phyloP scores from a whole-genome alignment of 805 yeast species.

The Yarrowia bubula region DNA sequence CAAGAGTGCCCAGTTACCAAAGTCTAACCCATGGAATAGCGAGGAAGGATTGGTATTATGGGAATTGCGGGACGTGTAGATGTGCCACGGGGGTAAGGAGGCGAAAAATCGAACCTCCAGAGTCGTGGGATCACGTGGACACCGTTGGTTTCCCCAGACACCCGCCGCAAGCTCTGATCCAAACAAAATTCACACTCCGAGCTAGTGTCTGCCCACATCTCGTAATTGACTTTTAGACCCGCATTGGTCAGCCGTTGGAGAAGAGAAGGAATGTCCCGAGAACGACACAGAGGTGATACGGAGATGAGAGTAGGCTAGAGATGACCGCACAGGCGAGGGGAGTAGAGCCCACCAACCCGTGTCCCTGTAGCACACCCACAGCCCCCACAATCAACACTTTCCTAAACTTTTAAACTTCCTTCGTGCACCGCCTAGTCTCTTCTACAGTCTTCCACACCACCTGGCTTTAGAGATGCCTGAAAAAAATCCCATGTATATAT shows the following conservation, averaged over 20 bases:
- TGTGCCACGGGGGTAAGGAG: neutral
- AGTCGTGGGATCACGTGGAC: no score
- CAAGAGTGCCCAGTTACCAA: constrained; percentile 4
- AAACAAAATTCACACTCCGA: no score
- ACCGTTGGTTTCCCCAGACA: no score
- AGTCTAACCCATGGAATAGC: neutral
- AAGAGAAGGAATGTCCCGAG: no score
- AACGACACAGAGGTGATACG: no score
- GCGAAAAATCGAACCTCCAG: no score
- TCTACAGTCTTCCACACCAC: constrained; percentile 19
- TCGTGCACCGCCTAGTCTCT: neutral
- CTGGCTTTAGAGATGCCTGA: neutral
- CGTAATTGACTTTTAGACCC: neutral
- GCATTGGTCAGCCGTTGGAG: neutral
- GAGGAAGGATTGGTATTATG: neutral
- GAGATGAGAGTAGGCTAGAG: no score
- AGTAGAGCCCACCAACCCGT: no score
- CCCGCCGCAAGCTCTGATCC: no score
- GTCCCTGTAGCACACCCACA: no score
- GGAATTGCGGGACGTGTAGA: neutral
- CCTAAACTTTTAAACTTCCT: neutral
- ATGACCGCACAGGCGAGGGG: no score
- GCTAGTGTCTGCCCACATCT: neutral
- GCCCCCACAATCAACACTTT: no score
- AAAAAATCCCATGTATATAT: neutral